Conservation (phyloP, 2,329 filamentous ascomycete species). For the Aspergillus eucalypticola region DNA sequence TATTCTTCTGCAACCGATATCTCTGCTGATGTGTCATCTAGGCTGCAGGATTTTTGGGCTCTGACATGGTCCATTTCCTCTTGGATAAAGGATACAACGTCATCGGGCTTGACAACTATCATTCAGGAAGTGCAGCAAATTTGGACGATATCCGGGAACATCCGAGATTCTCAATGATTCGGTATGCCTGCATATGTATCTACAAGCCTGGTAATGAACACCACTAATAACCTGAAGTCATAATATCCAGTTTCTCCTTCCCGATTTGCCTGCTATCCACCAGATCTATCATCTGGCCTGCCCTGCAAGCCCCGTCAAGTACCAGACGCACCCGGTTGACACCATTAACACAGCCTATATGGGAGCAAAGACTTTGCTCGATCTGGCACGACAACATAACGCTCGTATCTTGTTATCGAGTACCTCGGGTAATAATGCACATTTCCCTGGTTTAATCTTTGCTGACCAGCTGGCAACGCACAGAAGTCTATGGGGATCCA, state of each 20-base stretch:
- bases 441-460: too few species aligned
- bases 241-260: not conserved
- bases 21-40: too few species aligned
- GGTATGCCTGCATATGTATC: too few species aligned
- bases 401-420: not conserved
- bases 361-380: not conserved
- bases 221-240: too few species aligned
- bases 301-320: not conserved
- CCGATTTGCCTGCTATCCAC: not conserved
- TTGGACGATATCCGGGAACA: not conserved
- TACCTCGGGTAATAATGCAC: not conserved
- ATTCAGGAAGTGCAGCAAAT: not conserved
- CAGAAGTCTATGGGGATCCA: not conserved
- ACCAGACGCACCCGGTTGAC: not conserved
- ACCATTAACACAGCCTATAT: not conserved
- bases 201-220: too few species aligned
- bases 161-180: not conserved
- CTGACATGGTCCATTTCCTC: not conserved
- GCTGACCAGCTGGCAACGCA: too few species aligned
- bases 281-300: not conserved
- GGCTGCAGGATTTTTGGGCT: not conserved
- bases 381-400: not conserved
- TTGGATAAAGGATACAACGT: not conserved
- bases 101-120: not conserved
- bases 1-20: too few species aligned